Evolutionary conservation across 305 asterid genomes (phyloP).

Genomic region (Plantago coronopus): DNA sequence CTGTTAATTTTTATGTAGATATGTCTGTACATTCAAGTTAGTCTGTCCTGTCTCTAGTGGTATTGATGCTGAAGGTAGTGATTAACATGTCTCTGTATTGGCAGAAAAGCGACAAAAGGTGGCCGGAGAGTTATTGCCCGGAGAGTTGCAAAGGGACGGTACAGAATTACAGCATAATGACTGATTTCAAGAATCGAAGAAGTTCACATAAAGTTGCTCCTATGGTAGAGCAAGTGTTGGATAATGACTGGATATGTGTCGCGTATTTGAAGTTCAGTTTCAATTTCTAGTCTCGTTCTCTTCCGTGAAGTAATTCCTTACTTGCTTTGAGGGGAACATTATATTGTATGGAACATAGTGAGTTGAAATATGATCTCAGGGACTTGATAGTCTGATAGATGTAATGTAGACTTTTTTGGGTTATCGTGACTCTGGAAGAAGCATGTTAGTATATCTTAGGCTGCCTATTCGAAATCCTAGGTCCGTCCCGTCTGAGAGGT

Average conservation of each 20-base stretch:
- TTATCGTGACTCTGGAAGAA: no score
- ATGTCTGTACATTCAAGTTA: slow-evolving; percentile 2
- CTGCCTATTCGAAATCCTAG: no score
- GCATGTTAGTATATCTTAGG: no score
- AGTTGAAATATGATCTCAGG: no score
- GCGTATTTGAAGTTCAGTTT: no score
- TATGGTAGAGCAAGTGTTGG: slow-evolving; percentile 4
- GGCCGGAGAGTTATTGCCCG: slow-evolving; percentile 57
- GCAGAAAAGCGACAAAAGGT: slow-evolving; percentile 53
- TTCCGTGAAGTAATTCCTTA: no score
- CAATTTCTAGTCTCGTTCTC: no score
- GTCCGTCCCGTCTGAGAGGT: no score
- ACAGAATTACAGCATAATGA: slow-evolving; percentile 43
- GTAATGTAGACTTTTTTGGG: no score
- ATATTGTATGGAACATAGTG: no score
- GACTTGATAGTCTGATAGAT: no score
- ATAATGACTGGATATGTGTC: background rate
- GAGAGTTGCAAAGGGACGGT: slow-evolving; percentile 48
- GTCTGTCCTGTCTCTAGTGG: background rate
- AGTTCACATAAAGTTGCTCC: slow-evolving; percentile 11
- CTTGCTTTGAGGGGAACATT: no score
- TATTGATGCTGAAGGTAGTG: background rate
- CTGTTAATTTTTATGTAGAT: background rate
- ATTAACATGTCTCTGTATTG: slow-evolving; percentile 20
- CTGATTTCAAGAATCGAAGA: slow-evolving; percentile 5